phyloP scores from a whole-genome alignment of 495 filamentous ascomycete species.

The Rostrohypoxylon terebratum region DNA sequence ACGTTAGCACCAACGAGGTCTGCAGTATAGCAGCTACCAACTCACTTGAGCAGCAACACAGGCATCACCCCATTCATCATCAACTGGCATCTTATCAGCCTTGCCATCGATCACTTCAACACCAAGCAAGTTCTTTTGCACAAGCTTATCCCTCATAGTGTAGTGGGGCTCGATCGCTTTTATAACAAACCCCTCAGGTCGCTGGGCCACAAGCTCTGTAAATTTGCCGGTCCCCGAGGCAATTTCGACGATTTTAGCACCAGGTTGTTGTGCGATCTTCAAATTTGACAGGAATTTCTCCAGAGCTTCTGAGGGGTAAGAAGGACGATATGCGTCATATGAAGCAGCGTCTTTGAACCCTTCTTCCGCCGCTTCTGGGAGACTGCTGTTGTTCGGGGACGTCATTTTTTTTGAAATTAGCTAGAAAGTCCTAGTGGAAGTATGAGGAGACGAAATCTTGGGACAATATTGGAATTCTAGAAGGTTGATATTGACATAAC shows the following conservation, averaged over 20 bases:
- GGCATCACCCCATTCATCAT: conserved; percentile 68
- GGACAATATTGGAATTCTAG: background rate
- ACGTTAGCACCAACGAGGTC: background rate
- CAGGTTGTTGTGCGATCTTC: conserved; percentile 53
- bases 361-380: conserved; percentile 48
- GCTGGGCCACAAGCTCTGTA: conserved; percentile 65
- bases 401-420: conserved; percentile 37
- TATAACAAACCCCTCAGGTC: conserved; percentile 66
- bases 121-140: conserved; percentile 61
- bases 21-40: conserved; percentile 15
- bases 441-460: background rate
- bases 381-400: conserved; percentile 33
- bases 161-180: conserved; percentile 72
- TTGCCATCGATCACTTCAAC: conserved; percentile 66
- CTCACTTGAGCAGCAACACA: conserved; percentile 73
- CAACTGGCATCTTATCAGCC: conserved; percentile 64
- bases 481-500: background rate
- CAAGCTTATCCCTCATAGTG: conserved; percentile 68
- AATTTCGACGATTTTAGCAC: conserved; percentile 68
- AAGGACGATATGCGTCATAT: conserved; percentile 72
- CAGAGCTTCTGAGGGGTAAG: conserved; percentile 67
- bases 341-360: conserved; percentile 68
- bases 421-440: background rate
- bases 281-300: conserved; percentile 63
- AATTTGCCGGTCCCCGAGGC: conserved; percentile 76